Evolutionary conservation across 2,329 filamentous ascomycete species (phyloP), one percentile per base, ranked within the genome.

Genomic region (Gremmenia infestans): DNA sequence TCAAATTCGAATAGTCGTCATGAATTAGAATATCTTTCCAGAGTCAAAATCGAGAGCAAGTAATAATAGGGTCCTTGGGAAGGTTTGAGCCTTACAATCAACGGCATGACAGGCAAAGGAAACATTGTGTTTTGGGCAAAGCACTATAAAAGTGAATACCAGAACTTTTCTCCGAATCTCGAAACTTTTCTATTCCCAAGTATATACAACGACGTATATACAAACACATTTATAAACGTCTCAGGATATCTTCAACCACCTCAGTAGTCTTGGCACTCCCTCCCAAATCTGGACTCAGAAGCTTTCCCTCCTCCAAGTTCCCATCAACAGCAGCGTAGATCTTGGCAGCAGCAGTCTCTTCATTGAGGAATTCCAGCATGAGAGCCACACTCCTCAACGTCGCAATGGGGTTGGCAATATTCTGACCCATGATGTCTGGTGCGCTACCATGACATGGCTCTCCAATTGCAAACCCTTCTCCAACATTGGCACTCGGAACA

Each of bases 361-460:
- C 86, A 61, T 91, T 85, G 62, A 97, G 78, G 75, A 97, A 99
- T 79, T 97, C 93, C 63, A 99, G 80, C 94, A 99, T 97, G 60
- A 97, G 80, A 36, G 89, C 94, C 15, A 91, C 88, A 73, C 89
- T 94, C 70, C 94, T 81, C 62, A 99, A 81, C 9, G 94, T 97
- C 37, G 94, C 94, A 69, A 99, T 95, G 23, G 94, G 94, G 76
- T 99, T 99, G 64, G 94, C 91, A 70, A 99, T 93, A 63, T 87
- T 85, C 79, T 88, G 80, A 64, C 94, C 94, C 82, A 91, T 86
- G 63, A 99, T 99, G 71, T 99, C 94, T 5, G 94, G 94, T 32
- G 94, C 94, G 67, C 87, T 92, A 48, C 94, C 94, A 74, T 99
- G 94, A 79, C 94, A 97, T 53, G 94, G 94, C 83, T 99, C 94